Evolutionary conservation across 352 stramenopile species (phyloP).

Genomic region (Phytophthora nicotianae): DNA sequence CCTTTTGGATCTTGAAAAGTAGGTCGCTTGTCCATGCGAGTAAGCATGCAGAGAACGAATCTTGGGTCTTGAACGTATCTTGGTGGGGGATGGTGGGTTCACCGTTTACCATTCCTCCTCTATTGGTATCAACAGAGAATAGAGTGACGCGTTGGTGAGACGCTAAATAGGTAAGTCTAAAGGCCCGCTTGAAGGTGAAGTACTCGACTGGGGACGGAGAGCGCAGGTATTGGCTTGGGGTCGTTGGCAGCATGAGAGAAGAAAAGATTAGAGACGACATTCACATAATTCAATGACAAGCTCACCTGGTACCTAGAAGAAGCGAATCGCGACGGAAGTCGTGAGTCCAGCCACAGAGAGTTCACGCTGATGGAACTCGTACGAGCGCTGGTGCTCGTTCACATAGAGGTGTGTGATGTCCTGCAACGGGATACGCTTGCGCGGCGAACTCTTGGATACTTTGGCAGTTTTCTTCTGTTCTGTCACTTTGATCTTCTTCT

Average conservation of each 20-base stretch:
- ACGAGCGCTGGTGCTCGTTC: slow-evolving; percentile 33
- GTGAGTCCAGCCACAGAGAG: slow-evolving; percentile 33
- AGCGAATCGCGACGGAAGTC: slow-evolving; percentile 56
- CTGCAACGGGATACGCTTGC: slow-evolving; percentile 54
- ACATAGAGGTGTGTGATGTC: slow-evolving; percentile 77
- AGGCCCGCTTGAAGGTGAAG: slow-evolving; percentile 6
- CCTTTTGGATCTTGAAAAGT: slow-evolving; percentile 14
- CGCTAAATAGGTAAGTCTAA: slow-evolving; percentile 41
- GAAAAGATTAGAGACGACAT: slow-evolving; percentile 3
- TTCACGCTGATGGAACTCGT: slow-evolving; percentile 22
- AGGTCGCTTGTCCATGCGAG: slow-evolving; percentile 1
- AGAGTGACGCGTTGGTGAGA: slow-evolving; percentile 13
- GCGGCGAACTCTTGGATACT: slow-evolving; percentile 30
- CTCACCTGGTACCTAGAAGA: slow-evolving; percentile 39
- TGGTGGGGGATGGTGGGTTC: slow-evolving; percentile 7
- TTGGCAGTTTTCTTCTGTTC: slow-evolving; percentile 22
- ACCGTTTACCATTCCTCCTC: slow-evolving; percentile 13
- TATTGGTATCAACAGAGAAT: slow-evolving; percentile 4
- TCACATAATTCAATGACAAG: background rate
- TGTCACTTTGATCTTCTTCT: slow-evolving; percentile 20
- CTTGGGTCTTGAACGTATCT: slow-evolving; percentile 19
- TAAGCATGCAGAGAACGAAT: slow-evolving; percentile 6
- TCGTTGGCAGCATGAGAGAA: slow-evolving; percentile 14
- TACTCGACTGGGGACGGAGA: slow-evolving; percentile 1
- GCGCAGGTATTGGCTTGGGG: background rate